phyloP scores from a whole-genome alignment of 176 grass and related monocot genomes.

The Chrysopogon serrulatus region DNA sequence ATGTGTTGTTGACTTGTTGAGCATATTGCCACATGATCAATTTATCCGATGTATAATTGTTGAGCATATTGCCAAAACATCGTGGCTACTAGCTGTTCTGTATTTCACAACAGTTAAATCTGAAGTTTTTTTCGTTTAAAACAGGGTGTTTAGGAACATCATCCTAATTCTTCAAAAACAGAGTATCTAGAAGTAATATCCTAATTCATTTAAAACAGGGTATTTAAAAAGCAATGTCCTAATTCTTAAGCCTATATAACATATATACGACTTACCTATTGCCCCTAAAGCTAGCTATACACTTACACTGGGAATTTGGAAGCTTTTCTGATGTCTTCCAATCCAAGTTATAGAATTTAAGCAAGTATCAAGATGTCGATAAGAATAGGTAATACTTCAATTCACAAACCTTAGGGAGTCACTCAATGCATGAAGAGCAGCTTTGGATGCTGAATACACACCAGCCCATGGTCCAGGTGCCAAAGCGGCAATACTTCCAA shows the following conservation, averaged over 20 bases:
- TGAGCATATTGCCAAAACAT: not conserved
- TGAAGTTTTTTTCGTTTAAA: not conserved
- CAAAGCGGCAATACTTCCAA: conserved; percentile 75
- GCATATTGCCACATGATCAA: not conserved
- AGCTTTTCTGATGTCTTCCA: not conserved
- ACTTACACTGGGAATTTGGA: not conserved
- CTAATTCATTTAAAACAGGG: not conserved
- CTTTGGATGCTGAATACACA: conserved; percentile 89
- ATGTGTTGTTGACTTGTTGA: not conserved
- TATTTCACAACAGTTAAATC: not conserved
- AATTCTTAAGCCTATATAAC: not conserved
- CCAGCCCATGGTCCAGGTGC: conserved; percentile 96
- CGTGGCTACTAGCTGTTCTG: not conserved
- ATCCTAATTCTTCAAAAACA: not conserved
- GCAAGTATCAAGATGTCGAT: not conserved
- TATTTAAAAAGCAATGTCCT: not conserved
- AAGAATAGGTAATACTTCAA: not conserved
- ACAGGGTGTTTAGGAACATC: not conserved
- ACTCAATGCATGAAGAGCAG: conserved; percentile 81
- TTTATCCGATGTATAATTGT: not conserved
- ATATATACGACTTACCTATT: not conserved
- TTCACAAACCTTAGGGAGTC: conserved; percentile 74
- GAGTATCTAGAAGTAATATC: not conserved
- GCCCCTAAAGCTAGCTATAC: not conserved
- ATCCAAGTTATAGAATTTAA: not conserved